Conservation (phyloP, 2,329 filamentous ascomycete genomes). For the Paraconiothyrium brasiliense region DNA sequence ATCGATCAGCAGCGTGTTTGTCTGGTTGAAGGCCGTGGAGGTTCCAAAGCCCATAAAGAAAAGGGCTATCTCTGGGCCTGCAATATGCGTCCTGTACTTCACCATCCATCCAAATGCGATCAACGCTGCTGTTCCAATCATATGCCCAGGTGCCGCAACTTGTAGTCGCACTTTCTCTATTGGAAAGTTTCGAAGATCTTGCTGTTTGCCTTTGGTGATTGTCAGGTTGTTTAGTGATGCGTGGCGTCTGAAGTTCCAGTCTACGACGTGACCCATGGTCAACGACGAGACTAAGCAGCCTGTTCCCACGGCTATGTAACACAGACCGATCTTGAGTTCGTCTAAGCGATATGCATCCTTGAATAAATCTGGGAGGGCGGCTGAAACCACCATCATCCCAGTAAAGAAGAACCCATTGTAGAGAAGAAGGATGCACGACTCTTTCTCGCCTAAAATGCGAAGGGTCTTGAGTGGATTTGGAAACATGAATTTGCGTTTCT, state of each 20-base stretch:
- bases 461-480: constrained; percentile 41
- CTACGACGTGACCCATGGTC: constrained; percentile 59
- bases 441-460: constrained; percentile 41
- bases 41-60: constrained; percentile 63
- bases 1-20: constrained; percentile 58
- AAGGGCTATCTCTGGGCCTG: constrained; percentile 59
- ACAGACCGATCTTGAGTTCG: constrained; percentile 41
- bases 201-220: constrained; percentile 67
- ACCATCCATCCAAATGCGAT: constrained; percentile 56
- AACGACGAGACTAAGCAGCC: constrained; percentile 39
- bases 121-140: constrained; percentile 42
- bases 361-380: constrained; percentile 39
- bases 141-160: constrained; percentile 50
- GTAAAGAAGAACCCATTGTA: constrained; percentile 48
- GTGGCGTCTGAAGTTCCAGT: constrained; percentile 77
- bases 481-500: constrained; percentile 32
- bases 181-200: constrained; percentile 62
- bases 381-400: constrained; percentile 41
- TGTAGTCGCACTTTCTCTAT: constrained; percentile 58
- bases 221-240: constrained; percentile 69
- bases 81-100: constrained; percentile 48
- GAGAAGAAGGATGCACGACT: constrained; percentile 41
- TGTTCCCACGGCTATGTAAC: constrained; percentile 42
- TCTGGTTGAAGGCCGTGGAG: constrained; percentile 60
- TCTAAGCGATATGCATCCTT: constrained; percentile 39